phyloP scores from a whole-genome alignment of 306 rosid species.

The Lathyrus sativus region DNA sequence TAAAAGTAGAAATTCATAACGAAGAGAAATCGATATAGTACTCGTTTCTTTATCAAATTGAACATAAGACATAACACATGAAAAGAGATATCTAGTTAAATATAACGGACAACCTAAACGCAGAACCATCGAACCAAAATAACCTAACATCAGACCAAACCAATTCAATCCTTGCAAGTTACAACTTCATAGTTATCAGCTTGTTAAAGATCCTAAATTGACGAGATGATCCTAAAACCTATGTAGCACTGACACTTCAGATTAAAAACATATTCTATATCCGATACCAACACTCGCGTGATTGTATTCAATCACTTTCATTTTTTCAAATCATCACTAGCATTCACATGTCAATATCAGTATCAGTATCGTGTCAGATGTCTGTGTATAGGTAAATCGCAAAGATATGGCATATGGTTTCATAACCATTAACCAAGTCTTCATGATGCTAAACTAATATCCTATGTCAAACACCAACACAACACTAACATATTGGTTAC shows the following conservation, averaged over 20 bases:
- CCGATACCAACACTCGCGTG: neutral
- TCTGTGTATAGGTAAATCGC: neutral
- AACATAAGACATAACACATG: neutral
- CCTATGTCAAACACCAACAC: no score
- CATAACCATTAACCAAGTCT: no score
- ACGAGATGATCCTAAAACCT: neutral
- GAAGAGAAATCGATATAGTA: conserved; percentile 1
- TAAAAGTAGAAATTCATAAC: conserved; percentile 11
- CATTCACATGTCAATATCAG: neutral
- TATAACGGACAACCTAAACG: conserved; percentile 2
- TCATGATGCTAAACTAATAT: no score
- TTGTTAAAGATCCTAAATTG: neutral
- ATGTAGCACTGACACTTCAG: neutral
- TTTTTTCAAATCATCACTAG: neutral
- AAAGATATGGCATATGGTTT: no score
- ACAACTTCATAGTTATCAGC: neutral
- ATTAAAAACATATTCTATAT: neutral
- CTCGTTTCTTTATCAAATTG: conserved; percentile 1
- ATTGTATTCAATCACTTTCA: neutral
- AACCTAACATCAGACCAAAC: neutral
- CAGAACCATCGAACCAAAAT: neutral
- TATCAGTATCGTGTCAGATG: neutral
- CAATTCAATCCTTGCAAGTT: neutral
- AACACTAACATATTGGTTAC: no score
- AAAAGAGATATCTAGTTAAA: neutral